A percentile compares a stretch with the other conserved stretches of the same genome.
phyloP scores from a whole-genome alignment of 78 protist genomes.

The Pigoraptor vietnamica region DNA sequence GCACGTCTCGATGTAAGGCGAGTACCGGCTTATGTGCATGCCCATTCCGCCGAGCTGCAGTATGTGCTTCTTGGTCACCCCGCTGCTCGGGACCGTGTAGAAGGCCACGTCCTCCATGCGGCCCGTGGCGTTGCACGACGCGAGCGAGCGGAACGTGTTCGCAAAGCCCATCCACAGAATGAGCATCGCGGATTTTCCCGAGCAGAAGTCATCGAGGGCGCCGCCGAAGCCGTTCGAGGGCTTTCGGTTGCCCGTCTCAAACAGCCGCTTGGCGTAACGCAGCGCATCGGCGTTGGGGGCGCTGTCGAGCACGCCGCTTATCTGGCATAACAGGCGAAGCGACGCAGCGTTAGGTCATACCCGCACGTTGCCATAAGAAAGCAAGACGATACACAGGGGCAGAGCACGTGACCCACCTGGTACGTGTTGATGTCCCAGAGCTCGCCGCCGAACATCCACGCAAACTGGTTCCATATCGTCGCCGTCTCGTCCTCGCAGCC shows the following conservation, averaged over 20 bases:
- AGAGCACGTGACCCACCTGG: background rate
- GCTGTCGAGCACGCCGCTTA: background rate
- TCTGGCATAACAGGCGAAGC: too few species aligned
- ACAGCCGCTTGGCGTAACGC: background rate
- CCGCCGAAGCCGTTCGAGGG: background rate
- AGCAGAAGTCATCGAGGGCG: background rate
- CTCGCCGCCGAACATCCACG: background rate
- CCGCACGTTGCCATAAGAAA: background rate
- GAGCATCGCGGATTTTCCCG: background rate
- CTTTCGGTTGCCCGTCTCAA: background rate
- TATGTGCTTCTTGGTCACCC: background rate
- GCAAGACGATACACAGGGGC: background rate
- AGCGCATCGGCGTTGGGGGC: background rate
- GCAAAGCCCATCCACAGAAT: background rate
- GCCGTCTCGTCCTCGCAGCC: background rate
- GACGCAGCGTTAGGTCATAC: too few species aligned
- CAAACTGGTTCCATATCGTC: background rate
- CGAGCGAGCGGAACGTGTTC: background rate
- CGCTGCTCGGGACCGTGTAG: background rate
- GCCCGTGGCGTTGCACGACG: background rate
- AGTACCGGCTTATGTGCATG: background rate
- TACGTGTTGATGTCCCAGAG: background rate
- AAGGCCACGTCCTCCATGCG: background rate
- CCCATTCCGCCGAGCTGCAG: background rate
- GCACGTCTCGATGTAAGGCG: background rate